Evolutionary conservation across 2,329 filamentous ascomycete species (phyloP), one percentile per base, ranked within the genome.

Genomic region (Penicillium hordei): DNA sequence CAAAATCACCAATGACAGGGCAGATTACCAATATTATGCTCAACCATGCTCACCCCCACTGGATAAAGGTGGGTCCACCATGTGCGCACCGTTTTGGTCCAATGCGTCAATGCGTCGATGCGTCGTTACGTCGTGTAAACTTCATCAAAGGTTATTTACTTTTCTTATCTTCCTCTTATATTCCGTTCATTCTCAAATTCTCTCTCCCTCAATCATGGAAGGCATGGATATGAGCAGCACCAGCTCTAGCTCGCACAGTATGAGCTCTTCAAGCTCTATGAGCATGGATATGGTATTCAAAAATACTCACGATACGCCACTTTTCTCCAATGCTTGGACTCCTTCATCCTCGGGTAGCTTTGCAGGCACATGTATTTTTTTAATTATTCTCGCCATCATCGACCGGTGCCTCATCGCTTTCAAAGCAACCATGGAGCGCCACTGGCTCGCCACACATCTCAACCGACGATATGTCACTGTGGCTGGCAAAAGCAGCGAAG

Each of bases 361-460:
- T 75, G 91, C 91, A 1, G 93, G 86, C 55, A 96, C 91, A 29
- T 96, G 93, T 79, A 90, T 97, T 73, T 97, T 97, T 77, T 83
- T 97, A 58, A 87, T 96, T 71, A 66, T 89, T 44, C 86, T 97
- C 51, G 87, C 87, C 59, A 80, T 87, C 60, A 69, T 89, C 56
- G 86, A 88, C 69, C 89, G 93, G 52, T 77, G 81, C 21, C 80
- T 96, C 17, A 78, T 93, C 50, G 92, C 92, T 3, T 79, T 84
- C 67, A 91, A 91, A 72, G 72, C 78, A 25, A 68, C 79, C 17
- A 75, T 85, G 77, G 77, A 86, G 79, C 75, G 83, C 70, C 79
- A 64, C 78, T 95, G 91, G 88, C 76, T 89, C 46, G 86, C 90
- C 71, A 77, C 78, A 31, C 90, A 93, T 67, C 79, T 90, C 68